A percentile compares a stretch with the other conserved stretches of the same genome.
phyloP scores from a whole-genome alignment of 2,329 filamentous ascomycete genomes.

The Stromatinia cepivora region DNA sequence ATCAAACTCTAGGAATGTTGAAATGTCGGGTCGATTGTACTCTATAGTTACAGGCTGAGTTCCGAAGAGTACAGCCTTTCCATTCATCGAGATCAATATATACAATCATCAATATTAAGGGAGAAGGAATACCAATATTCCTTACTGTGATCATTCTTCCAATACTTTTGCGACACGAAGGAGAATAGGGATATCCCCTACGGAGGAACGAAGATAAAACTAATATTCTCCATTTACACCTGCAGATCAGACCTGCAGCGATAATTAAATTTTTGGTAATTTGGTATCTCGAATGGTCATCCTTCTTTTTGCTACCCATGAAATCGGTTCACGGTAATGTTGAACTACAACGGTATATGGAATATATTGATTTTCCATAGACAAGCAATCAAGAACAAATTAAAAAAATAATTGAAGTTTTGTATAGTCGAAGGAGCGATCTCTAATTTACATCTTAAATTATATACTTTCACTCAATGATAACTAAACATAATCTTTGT shows the following conservation, averaged over 20 bases:
- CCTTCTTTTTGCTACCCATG: not conserved
- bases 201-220: not conserved
- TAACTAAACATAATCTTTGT: not conserved
- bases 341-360: not conserved
- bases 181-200: conserved; percentile 12
- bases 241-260: conserved; percentile 7
- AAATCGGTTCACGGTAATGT: not conserved
- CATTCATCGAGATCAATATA: not conserved
- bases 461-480: not conserved
- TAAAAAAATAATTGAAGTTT: not conserved
- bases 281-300: conserved; percentile 3
- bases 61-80: conserved; percentile 1
- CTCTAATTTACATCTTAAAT: not conserved
- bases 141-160: not conserved
- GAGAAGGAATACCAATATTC: conserved; percentile 4
- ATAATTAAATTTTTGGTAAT: not conserved
- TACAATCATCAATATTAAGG: not conserved
- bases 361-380: not conserved
- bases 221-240: not conserved
- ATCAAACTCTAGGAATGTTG: not conserved
- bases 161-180: not conserved
- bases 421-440: not conserved
- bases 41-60: not conserved
- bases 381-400: not conserved
- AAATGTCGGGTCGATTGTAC: not conserved